Conservation (phyloP, 139 green algal species). For the Ettlia oleoabundans region DNA sequence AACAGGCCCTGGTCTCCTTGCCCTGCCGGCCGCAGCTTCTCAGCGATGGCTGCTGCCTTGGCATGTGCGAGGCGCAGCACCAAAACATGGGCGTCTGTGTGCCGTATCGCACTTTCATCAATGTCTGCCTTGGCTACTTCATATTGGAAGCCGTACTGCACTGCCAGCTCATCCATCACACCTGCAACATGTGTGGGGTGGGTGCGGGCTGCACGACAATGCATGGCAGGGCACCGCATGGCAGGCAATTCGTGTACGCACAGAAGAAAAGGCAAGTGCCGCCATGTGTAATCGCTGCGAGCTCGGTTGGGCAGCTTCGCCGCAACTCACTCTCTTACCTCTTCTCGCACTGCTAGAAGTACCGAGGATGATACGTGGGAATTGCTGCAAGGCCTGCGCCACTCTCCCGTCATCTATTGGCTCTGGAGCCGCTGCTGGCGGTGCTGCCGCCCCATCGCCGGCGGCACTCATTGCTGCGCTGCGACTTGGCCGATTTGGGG, state of each 20-base stretch:
- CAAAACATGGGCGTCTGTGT: slow-evolving; percentile 58
- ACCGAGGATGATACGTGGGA: slow-evolving; percentile 33
- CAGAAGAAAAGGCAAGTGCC: too few relatives aligned
- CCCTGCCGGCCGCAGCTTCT: slow-evolving; percentile 36
- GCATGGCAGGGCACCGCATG: too few relatives aligned
- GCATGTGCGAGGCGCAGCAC: slow-evolving; percentile 75
- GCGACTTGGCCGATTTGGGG: too few relatives aligned
- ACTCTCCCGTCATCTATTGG: not conserved
- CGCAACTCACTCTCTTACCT: too few relatives aligned
- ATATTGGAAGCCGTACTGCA: slow-evolving; percentile 56
- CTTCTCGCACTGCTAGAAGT: slow-evolving; percentile 11
- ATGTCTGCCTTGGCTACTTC: slow-evolving; percentile 75
- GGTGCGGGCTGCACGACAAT: too few relatives aligned
- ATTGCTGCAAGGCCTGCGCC: not conserved
- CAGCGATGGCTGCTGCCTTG: slow-evolving; percentile 73
- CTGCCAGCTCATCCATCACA: slow-evolving; percentile 61
- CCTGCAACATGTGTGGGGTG: not conserved
- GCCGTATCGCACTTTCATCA: slow-evolving; percentile 82
- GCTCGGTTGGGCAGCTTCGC: too few relatives aligned
- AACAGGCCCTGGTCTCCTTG: slow-evolving; percentile 41
- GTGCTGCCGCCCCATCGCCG: not conserved
- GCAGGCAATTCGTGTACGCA: too few relatives aligned
- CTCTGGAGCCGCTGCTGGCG: not conserved
- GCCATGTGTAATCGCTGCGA: too few relatives aligned
- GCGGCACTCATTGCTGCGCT: not conserved